Percentiles rank a stretch among this genome's conserved stretches.
These are phyloP conservation scores for Colletotrichum graminicola DNA, from an alignment of 2,329 filamentous ascomycete genomes.

Conservation along the genomic window DNA sequence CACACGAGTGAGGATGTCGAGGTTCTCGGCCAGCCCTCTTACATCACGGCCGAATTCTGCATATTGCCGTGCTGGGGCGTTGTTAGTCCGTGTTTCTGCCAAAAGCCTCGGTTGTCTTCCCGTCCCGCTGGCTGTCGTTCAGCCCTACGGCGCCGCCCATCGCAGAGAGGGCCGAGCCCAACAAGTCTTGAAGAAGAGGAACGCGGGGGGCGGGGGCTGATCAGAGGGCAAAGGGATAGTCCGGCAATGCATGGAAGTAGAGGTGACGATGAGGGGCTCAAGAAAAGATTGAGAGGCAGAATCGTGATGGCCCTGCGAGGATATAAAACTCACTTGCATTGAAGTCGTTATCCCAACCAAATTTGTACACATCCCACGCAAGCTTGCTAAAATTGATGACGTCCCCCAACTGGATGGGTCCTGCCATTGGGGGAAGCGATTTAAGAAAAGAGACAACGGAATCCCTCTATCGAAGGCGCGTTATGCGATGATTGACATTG, in stretches of 20 bases:
- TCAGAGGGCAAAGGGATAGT: slow-evolving; percentile 1
- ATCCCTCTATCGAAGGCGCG: slow-evolving; percentile 18
- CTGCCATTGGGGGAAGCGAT: slow-evolving; percentile 31
- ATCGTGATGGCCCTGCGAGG: neutral
- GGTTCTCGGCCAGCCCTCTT: slow-evolving; percentile 48
- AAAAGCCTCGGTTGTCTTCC: neutral
- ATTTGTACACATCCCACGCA: slow-evolving; percentile 51
- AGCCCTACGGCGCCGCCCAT: slow-evolving; percentile 11
- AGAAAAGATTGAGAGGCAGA: neutral
- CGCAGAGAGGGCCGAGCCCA: slow-evolving; percentile 3
- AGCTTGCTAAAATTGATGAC: slow-evolving; percentile 49
- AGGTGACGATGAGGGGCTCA: neutral
- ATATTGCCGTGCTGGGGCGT: slow-evolving; percentile 48
- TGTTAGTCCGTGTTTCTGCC: slow-evolving; percentile 14
- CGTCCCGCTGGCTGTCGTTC: neutral
- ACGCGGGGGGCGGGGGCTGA: neutral
- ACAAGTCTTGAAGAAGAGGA: neutral
- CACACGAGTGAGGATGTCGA: slow-evolving; percentile 49
- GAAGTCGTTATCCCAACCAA: slow-evolving; percentile 50
- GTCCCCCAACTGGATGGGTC: slow-evolving; percentile 48
- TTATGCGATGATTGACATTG: slow-evolving; percentile 23
- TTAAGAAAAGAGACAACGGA: neutral
- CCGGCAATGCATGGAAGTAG: neutral
- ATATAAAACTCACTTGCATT: slow-evolving; percentile 50
- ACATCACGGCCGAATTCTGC: slow-evolving; percentile 51